Conservation (phyloP, 2,329 filamentous ascomycete species). For the Cytospora piceae region DNA sequence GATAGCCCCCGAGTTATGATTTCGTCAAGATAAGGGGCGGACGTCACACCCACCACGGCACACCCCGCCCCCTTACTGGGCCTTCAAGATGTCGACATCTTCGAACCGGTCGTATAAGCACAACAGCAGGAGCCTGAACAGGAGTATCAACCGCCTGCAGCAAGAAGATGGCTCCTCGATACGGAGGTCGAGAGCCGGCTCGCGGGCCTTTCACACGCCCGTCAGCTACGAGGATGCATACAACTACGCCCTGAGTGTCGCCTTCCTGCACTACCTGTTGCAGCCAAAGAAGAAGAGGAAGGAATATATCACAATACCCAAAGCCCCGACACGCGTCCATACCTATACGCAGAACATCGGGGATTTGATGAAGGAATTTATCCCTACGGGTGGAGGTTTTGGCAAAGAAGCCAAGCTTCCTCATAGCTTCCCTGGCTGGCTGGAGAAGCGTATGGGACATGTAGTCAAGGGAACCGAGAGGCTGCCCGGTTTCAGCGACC, state of each 20-base stretch:
- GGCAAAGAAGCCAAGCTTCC: conserved; percentile 60
- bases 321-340: conserved; percentile 63
- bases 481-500: conserved; percentile 86
- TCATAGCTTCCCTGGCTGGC: conserved; percentile 54
- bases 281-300: conserved; percentile 88
- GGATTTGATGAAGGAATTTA: conserved; percentile 88
- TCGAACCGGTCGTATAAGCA: conserved; percentile 53
- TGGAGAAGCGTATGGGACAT: conserved; percentile 75
- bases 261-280: conserved; percentile 89
- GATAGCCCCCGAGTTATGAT: conserved; percentile 25
- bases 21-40: conserved; percentile 29
- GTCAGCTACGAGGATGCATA: conserved; percentile 81
- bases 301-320: conserved; percentile 75
- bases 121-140: conserved; percentile 48
- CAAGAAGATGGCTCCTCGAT: conserved; percentile 41
- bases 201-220: conserved; percentile 50
- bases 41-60: conserved; percentile 28
- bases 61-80: conserved; percentile 19
- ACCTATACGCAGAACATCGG: conserved; percentile 69
- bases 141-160: conserved; percentile 50
- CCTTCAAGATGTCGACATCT: conserved; percentile 52
- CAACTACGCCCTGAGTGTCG: conserved; percentile 85
- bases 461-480: conserved; percentile 82
- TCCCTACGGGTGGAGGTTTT: conserved; percentile 43
- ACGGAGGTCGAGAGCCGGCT: conserved; percentile 47